Conservation (phyloP, 2,329 filamentous ascomycete species). For the Calonectria pteridis region DNA sequence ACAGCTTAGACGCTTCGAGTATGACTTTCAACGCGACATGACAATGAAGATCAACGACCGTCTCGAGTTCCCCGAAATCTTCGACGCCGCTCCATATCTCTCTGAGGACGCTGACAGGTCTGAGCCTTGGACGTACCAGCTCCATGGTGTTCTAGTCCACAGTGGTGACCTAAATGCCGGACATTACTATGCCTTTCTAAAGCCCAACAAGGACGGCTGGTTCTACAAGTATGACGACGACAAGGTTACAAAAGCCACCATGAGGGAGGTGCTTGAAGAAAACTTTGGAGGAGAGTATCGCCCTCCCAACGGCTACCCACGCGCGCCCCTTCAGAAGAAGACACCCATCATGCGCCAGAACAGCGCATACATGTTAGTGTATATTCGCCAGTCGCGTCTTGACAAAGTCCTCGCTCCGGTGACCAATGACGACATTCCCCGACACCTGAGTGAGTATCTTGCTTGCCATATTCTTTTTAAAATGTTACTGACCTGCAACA, state of each 20-base stretch:
- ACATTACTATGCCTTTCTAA: constrained; percentile 98
- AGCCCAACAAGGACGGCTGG: constrained; percentile 90
- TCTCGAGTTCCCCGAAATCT: constrained; percentile 88
- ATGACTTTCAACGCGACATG: constrained; percentile 93
- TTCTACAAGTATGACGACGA: constrained; percentile 99
- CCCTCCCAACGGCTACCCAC: constrained; percentile 59
- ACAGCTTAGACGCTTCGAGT: constrained; percentile 97
- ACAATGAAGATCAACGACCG: constrained; percentile 99
- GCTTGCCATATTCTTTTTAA: background rate
- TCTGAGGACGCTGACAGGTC: constrained; percentile 88
- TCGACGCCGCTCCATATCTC: constrained; percentile 89
- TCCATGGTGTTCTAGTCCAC: constrained; percentile 96
- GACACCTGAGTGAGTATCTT: constrained; percentile 76
- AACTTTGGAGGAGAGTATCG: constrained; percentile 94
- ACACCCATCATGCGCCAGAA: constrained; percentile 73
- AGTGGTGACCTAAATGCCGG: constrained; percentile 97
- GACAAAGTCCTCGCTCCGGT: constrained; percentile 85
- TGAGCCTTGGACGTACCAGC: constrained; percentile 90
- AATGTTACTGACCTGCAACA: constrained; percentile 48
- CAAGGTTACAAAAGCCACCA: constrained; percentile 92
- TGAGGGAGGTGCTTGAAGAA: constrained; percentile 92
- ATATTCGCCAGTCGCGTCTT: constrained; percentile 89
- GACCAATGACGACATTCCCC: constrained; percentile 81
- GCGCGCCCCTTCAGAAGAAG: constrained; percentile 66
- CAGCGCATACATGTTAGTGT: constrained; percentile 99